Evolutionary conservation across 257 asterid genomes (phyloP), one percentile per base, ranked within the genome.

Genomic region (Solanum bulbocastanum): DNA sequence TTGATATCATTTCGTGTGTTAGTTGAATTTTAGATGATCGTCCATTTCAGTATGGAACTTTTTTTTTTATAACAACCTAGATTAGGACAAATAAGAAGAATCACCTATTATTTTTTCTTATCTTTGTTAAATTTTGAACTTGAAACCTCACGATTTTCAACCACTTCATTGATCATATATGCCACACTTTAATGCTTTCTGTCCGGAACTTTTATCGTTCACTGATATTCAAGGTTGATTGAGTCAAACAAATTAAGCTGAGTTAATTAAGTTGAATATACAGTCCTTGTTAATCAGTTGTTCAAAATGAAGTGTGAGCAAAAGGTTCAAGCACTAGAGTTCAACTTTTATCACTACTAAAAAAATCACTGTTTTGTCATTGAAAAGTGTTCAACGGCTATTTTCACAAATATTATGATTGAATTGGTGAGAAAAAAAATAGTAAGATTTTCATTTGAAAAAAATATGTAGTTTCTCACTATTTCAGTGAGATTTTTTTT

Each of bases 371-470:
- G 4, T 16, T 52, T 16, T 16, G 9, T 18, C 4, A 0, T 52
- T 52, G 0, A 52, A 52, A 52, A 52, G 16, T 52, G 23, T 52
- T 18, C 10, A 6, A 49, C 23, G 10, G 0, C 23, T 52, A 52
- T 52, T 16, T 52, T 0, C 0, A 16, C 4, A 52, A 0, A 52
- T 52, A 52, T 6, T 52, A 0, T 16, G n/a, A 52, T 18, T 18
- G n/a, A 52, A 52, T 2, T 52, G 23, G 23, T 52, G 62, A 52
- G 3, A 7, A 52, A 52, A 49, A 11, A 42, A 42, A 42, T 11
- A 42, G 49, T 42, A 42, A 11, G 11, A 0, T 42, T 42, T 42
- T 11, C 4, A 52, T 52, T 52, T 6, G 10, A 10, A 2, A 52
- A 5, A 52, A 16, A 16, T 52, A 52, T 0, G 10, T 0, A 46